These are phyloP conservation scores for Capronia americana DNA, from an alignment of 2,329 filamentous ascomycete species.

Conservation along the genomic window DNA sequence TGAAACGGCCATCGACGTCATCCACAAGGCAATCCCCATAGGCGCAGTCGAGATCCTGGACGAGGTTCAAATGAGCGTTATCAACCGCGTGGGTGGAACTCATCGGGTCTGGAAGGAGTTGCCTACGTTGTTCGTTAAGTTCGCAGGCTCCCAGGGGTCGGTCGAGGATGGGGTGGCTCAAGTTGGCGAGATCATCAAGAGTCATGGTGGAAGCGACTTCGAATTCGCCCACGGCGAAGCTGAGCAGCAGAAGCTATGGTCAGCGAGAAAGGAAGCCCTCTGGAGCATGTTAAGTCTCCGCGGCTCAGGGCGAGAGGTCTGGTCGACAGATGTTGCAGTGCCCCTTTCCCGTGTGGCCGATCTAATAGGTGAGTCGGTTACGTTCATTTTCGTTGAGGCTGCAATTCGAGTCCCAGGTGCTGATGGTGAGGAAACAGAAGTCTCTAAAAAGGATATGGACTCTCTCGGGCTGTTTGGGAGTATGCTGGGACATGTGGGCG, in stretches of 20 bases:
- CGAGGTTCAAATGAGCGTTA: conserved; percentile 82
- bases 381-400: background rate
- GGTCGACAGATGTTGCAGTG: conserved; percentile 87
- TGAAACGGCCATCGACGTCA: conserved; percentile 72
- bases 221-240: conserved; percentile 74
- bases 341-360: conserved; percentile 71
- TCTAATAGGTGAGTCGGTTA: conserved; percentile 49
- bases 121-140: conserved; percentile 85
- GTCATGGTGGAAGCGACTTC: conserved; percentile 68
- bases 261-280: conserved; percentile 79
- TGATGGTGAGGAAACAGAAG: conserved; percentile 56
- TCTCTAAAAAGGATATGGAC: conserved; percentile 85
- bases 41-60: conserved; percentile 87
- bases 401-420: background rate
- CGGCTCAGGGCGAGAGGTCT: conserved; percentile 69
- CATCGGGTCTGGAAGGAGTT: conserved; percentile 72
- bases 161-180: conserved; percentile 79
- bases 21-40: conserved; percentile 74
- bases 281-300: conserved; percentile 76
- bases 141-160: conserved; percentile 63
- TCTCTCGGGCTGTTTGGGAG: conserved; percentile 83
- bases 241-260: conserved; percentile 80
- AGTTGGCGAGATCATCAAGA: conserved; percentile 69
- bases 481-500: conserved; percentile 87
- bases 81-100: conserved; percentile 71